phyloP scores from a whole-genome alignment of 305 asterid genomes.

The Rubia balearica region DNA sequence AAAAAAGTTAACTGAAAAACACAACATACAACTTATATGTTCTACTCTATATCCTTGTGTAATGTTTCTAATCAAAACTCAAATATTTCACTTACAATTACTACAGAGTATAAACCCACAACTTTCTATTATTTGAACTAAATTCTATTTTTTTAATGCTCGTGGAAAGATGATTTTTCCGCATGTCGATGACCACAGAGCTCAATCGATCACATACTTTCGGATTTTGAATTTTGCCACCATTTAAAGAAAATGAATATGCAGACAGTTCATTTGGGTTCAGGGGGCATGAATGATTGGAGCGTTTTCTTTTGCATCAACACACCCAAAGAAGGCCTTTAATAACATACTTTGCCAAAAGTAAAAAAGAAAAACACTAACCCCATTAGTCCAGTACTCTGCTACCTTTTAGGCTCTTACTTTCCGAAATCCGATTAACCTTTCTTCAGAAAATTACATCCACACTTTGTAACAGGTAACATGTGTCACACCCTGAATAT shows the following conservation, averaged over 20 bases:
- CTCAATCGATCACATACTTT: no score
- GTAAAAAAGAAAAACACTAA: conserved; percentile 18
- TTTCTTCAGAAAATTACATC: background rate
- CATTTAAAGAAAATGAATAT: background rate
- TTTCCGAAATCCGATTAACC: background rate
- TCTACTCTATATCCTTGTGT: no score
- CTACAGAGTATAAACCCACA: no score
- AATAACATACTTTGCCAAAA: conserved; percentile 40
- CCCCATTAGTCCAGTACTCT: background rate
- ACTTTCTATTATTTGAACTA: no score
- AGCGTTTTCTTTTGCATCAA: conserved; percentile 41
- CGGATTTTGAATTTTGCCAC: no score
- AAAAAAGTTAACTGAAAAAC: no score
- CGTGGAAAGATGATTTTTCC: no score
- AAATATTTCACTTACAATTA: no score
- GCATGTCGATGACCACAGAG: no score
- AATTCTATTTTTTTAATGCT: no score
- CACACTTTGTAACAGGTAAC: background rate
- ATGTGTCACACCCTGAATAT: background rate
- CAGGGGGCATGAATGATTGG: conserved; percentile 28
- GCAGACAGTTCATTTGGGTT: conserved; percentile 18
- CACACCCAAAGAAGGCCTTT: conserved; percentile 30
- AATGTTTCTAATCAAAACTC: no score
- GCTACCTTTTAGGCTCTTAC: background rate
- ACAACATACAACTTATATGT: no score